Evolutionary conservation across 257 asterid genomes (phyloP), one percentile per base, ranked within the genome.

Genomic region (Scutellaria galericulata): DNA sequence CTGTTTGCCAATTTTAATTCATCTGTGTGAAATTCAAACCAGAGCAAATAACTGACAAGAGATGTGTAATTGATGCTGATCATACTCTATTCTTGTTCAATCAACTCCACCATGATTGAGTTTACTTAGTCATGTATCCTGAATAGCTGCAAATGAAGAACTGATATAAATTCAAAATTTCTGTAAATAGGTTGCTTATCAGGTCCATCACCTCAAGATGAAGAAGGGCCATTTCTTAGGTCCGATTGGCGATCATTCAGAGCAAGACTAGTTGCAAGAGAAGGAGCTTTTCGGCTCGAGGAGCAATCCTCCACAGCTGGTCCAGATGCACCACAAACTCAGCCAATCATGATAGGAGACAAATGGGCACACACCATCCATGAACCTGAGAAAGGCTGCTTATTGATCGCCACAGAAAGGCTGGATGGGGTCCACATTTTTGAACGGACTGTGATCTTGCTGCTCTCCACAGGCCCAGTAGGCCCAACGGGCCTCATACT

Each of bases 401-500:
- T 93, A 7, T 74, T 89, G 48, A 85, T 89, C 12, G 96, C 97
- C 59, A 90, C 92, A 0, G 96, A 90, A 53, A 93, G 89, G 83
- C 93, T 88, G 1, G 93, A 93, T 22, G 97, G 97, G 4, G 96
- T 86, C 77, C 96, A 92, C 88, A 90, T 90, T 5, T 93, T 93
- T 53, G 97, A 93, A 14, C 76, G 89, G 11, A 84, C 96, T 0
- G 97, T 93, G 55, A 79, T 93, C 73, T 87, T 91, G 7, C 76
- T 91, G 9, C 77, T 93, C 1, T 87, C 96, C 20, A 77, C 84
- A 12, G 89, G 96, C 55, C 90, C 85, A 1, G 55, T 84, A 3
- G 94, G 97, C 76, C 96, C 93, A 46, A 85, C 79, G 0, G 96
- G 97, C 44, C 63, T 91, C 22, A 91, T 89, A 18, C 91, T 93